Evolutionary conservation across 805 yeast genomes (phyloP), one percentile per base, ranked within the genome.

Genomic region (Priceomyces melissophilus): DNA sequence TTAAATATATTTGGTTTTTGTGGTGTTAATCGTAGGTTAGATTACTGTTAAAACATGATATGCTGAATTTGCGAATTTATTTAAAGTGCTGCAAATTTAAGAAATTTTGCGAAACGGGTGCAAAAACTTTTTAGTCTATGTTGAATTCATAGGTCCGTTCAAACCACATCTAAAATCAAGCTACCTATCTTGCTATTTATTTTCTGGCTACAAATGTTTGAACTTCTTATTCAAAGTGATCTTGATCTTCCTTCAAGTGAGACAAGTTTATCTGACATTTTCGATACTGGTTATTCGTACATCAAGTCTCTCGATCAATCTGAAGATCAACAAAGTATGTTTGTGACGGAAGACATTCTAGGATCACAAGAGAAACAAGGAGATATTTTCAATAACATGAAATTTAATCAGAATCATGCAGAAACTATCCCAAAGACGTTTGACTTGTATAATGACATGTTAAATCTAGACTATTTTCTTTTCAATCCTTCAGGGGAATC

Each of bases 191-290:
- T 20, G 25, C 25, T 20, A 20, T 8, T 20, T 20, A 20, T 8
- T 20, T 20, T 20, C 8, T 20, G 8, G 25, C 25, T 20, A 20
- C 4, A 4, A 20, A 20, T 20, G 25, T 20, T 32, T 17, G 35
- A 32, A 9, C 17, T 32, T 23, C n/a, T 32, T 8, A 17, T 12
- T 17, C 35, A 32, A 11, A 32, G 23, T n/a, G 35, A 32, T 7
- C 11, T 14, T 12, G 35, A 32, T 4, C 17, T 35, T 3, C 38
- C 38, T 16, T 23, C 38, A 26, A 35, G 38, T 16, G 25, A 16
- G 10, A 25, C 38, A 10, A 35, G 38, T 26, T 11, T 35, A 26
- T 35, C 38, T 10, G 38, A 35, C 27, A 14, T 35, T 11, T 35
- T 35, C 38, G 38, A 35, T 12, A 17, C 27, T 35, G 29, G 30